Conservation (phyloP, 192 early-diverging fungal species). For the Coemansia sp. region DNA sequence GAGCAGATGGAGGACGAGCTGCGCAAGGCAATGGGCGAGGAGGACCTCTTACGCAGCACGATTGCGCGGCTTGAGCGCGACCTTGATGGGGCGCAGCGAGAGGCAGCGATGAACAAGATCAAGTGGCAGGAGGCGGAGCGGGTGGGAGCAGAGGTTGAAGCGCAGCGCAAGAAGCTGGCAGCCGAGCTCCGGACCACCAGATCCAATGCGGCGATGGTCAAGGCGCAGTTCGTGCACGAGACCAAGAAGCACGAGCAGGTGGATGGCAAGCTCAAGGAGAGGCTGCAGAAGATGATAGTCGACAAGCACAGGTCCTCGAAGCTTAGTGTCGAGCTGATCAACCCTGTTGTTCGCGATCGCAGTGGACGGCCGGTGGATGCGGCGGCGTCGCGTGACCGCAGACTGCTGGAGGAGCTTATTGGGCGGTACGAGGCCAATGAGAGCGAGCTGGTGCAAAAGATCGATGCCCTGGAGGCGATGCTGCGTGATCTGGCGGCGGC, state of each 20-base stretch:
- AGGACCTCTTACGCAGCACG: slow-evolving; percentile 31
- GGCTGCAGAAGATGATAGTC: slow-evolving; percentile 46
- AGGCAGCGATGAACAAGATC: slow-evolving; percentile 30
- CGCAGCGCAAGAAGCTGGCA: slow-evolving; percentile 22
- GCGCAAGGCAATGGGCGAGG: slow-evolving; percentile 49
- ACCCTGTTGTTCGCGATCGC: slow-evolving; percentile 32
- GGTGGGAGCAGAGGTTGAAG: slow-evolving; percentile 13
- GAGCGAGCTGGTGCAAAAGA: slow-evolving; percentile 5
- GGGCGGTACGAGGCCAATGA: slow-evolving; percentile 33
- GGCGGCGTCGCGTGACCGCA: slow-evolving; percentile 8
- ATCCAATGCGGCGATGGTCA: slow-evolving; percentile 30
- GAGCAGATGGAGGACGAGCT: slow-evolving; percentile 47
- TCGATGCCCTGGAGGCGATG: slow-evolving; percentile 28
- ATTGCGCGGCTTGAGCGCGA: slow-evolving; percentile 42
- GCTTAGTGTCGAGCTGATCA: slow-evolving; percentile 31
- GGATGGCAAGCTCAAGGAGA: slow-evolving; percentile 33
- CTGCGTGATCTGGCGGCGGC: slow-evolving; percentile 17
- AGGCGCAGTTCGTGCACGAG: slow-evolving; percentile 49
- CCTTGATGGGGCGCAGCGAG: slow-evolving; percentile 38
- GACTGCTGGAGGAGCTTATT: slow-evolving; percentile 35
- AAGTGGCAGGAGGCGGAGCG: slow-evolving; percentile 37
- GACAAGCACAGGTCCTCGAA: slow-evolving; percentile 42
- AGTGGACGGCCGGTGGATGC: slow-evolving; percentile 24
- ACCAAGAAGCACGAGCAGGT: slow-evolving; percentile 52
- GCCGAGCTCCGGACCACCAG: slow-evolving; percentile 33